phyloP scores from a whole-genome alignment of 2,329 filamentous ascomycete genomes.

The Neodidymelliopsis sp. region DNA sequence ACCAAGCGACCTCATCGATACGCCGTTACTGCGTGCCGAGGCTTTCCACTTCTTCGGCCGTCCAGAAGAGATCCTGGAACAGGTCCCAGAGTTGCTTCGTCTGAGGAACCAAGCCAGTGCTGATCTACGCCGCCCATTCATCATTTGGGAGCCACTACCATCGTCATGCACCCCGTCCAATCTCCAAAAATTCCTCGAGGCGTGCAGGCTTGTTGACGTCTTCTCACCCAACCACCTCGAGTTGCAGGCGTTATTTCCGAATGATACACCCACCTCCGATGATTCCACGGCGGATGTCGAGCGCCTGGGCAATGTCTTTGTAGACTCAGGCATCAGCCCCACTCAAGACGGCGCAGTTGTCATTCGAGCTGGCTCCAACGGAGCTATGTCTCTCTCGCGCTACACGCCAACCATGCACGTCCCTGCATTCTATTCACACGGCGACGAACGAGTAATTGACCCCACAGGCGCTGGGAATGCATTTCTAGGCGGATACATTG shows the following conservation, averaged over 20 bases:
- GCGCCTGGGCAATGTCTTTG: background rate
- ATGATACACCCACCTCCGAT: background rate
- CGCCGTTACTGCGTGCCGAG: conserved; percentile 18
- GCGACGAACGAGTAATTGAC: conserved; percentile 21
- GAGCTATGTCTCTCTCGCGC: conserved; percentile 1
- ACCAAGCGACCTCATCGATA: conserved; percentile 17
- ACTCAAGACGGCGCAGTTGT: conserved; percentile 12
- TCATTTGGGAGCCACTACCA: conserved; percentile 37
- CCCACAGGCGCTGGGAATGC: conserved; percentile 35
- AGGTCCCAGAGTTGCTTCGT: conserved; percentile 22
- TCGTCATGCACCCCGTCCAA: conserved; percentile 19
- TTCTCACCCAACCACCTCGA: conserved; percentile 39
- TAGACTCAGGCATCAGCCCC: background rate
- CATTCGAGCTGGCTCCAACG: conserved; percentile 24
- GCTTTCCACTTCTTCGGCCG: conserved; percentile 32
- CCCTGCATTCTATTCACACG: conserved; percentile 21
- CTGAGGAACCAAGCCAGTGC: conserved; percentile 11
- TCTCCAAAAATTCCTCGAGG: conserved; percentile 12
- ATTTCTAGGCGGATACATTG: conserved; percentile 31
- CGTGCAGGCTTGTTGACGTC: conserved; percentile 28
- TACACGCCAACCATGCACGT: conserved; percentile 13
- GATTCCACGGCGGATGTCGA: background rate
- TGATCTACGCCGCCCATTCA: conserved; percentile 8
- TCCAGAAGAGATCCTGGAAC: conserved; percentile 22
- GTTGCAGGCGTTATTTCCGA: conserved; percentile 22